Evolutionary conservation across 2,329 filamentous ascomycete genomes (phyloP).

Genomic region (Pseudogymnoascus sp.): DNA sequence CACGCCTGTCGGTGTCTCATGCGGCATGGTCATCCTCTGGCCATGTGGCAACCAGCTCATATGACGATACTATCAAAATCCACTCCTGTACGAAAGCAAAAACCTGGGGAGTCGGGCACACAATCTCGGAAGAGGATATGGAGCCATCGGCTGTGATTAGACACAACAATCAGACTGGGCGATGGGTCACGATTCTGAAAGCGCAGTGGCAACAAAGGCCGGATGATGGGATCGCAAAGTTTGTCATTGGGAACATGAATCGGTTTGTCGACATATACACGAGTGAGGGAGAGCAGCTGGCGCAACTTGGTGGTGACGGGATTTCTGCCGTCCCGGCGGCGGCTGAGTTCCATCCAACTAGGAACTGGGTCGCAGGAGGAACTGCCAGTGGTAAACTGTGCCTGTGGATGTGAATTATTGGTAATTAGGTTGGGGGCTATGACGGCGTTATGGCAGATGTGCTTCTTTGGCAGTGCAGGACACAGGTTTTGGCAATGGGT

Average conservation of each 20-base stretch:
- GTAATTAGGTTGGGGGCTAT: not conserved
- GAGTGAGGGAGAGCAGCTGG: conserved; percentile 73
- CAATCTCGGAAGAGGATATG: conserved; percentile 54
- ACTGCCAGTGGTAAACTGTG: conserved; percentile 89
- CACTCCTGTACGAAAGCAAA: conserved; percentile 63
- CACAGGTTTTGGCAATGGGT: not conserved
- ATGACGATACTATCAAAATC: conserved; percentile 92
- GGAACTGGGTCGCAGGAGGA: conserved; percentile 87
- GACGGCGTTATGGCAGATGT: not conserved
- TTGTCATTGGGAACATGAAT: conserved; percentile 96
- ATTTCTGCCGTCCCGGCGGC: conserved; percentile 94
- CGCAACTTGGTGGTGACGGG: conserved; percentile 76
- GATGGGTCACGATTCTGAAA: conserved; percentile 80
- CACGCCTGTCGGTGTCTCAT: conserved; percentile 79
- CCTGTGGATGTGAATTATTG: conserved; percentile 62
- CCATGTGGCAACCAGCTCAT: conserved; percentile 82
- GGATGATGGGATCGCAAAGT: conserved; percentile 70
- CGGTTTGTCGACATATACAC: conserved; percentile 90
- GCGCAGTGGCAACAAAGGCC: conserved; percentile 83
- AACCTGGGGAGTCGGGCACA: conserved; percentile 49
- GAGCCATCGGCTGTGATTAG: conserved; percentile 58
- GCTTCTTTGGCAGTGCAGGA: not conserved
- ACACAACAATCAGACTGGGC: conserved; percentile 93
- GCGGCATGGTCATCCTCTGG: conserved; percentile 82
- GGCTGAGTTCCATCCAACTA: conserved; percentile 76